Evolutionary conservation across 192 early-diverging fungal genomes (phyloP).

Genomic region (Linnemannia hyalina): DNA sequence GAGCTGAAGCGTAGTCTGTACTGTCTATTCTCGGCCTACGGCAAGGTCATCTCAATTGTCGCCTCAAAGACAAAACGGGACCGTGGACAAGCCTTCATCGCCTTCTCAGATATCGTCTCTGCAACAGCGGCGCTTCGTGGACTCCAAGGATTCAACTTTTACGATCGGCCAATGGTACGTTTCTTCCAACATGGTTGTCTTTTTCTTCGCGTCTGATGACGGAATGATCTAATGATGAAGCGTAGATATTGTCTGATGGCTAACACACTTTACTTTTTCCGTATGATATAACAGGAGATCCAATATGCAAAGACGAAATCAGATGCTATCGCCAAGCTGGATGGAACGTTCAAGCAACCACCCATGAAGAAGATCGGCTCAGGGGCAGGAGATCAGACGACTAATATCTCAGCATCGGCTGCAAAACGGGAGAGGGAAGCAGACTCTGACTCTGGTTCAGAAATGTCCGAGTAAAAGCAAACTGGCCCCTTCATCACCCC

Average conservation of each 20-base stretch:
- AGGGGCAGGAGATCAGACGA: constrained; percentile 19
- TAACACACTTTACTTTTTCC: not conserved
- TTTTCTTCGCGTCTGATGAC: not conserved
- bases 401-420: not conserved
- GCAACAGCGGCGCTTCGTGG: constrained; percentile 90
- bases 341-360: constrained; percentile 66
- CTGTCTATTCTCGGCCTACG: constrained; percentile 89
- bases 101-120: constrained; percentile 84
- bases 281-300: constrained; percentile 65
- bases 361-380: constrained; percentile 42
- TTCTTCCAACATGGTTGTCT: not conserved
- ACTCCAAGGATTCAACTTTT: constrained; percentile 91
- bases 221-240: too few species aligned
- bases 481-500: not conserved
- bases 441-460: constrained; percentile 46
- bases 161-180: constrained; percentile 83
- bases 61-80: constrained; percentile 83
- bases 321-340: constrained; percentile 76
- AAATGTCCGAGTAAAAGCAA: constrained; percentile 40
- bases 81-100: constrained; percentile 96
- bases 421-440: constrained; percentile 48
- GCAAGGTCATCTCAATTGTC: constrained; percentile 89
- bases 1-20: constrained; percentile 82
- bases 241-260: not conserved
- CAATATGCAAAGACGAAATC: constrained; percentile 84